Percentiles rank a stretch among this genome's conserved stretches.
These are phyloP conservation scores for Pythium aquatile DNA, from an alignment of 352 stramenopile genomes.

Conservation along the genomic window DNA sequence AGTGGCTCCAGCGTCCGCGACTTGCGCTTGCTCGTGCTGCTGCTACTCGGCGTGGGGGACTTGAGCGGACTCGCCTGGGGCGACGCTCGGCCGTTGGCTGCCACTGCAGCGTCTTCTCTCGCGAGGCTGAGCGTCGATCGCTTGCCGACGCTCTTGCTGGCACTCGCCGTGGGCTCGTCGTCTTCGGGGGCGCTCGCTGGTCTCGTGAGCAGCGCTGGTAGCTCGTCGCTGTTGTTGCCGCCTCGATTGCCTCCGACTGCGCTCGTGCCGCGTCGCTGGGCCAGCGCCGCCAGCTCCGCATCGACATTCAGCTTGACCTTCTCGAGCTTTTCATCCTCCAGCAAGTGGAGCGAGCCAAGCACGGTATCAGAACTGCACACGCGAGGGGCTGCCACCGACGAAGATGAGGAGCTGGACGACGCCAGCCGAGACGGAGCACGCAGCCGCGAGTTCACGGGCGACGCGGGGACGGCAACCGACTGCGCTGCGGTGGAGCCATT, in stretches of 20 bases:
- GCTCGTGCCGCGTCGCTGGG: slow-evolving; percentile 17
- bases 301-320: slow-evolving; percentile 67
- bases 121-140: slow-evolving; percentile 27
- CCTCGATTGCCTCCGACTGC: neutral
- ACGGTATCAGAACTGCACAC: slow-evolving; percentile 58
- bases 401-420: slow-evolving; percentile 12
- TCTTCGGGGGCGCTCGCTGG: slow-evolving; percentile 17
- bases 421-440: slow-evolving; percentile 12
- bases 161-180: neutral
- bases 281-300: slow-evolving; percentile 40
- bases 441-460: slow-evolving; percentile 24
- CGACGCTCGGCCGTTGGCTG: slow-evolving; percentile 15
- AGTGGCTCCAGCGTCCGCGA: slow-evolving; percentile 54
- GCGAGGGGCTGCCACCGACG: slow-evolving; percentile 36
- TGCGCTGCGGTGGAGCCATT: neutral
- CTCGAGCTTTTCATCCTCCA: slow-evolving; percentile 49
- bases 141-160: slow-evolving; percentile 9
- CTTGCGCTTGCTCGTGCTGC: slow-evolving; percentile 42
- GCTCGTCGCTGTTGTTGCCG: slow-evolving; percentile 12
- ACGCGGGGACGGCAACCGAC: slow-evolving; percentile 4
- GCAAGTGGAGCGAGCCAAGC: slow-evolving; percentile 45
- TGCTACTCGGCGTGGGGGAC: slow-evolving; percentile 25
- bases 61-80: slow-evolving; percentile 28
- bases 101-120: slow-evolving; percentile 19
- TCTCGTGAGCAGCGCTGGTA: slow-evolving; percentile 24